These are phyloP conservation scores for Gillenia trifoliata DNA, from an alignment of 306 rosid genomes.

Conservation along the genomic window DNA sequence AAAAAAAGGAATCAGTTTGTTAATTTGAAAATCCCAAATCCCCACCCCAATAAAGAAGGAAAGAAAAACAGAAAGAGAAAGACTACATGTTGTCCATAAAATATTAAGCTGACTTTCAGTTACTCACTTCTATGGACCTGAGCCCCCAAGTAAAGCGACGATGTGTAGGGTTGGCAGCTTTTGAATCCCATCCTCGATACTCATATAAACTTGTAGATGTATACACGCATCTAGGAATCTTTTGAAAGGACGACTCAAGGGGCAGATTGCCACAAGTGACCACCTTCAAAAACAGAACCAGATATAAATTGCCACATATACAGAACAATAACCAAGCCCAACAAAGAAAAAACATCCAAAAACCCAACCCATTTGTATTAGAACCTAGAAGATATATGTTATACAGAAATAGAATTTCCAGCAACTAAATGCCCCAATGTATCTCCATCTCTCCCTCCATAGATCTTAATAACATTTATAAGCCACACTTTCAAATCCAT, in stretches of 20 bases:
- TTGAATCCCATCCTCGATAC: conserved; percentile 95
- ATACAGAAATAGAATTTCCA: neutral
- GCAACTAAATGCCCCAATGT: neutral
- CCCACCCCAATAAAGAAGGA: neutral
- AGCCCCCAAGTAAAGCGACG: conserved; percentile 95
- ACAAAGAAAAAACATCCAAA: neutral
- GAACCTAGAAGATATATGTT: neutral
- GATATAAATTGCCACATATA: conserved; percentile 15
- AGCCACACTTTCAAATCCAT: conserved; percentile 6
- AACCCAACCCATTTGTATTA: neutral
- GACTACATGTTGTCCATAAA: neutral
- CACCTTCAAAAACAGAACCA: conserved; percentile 57
- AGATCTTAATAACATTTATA: neutral
- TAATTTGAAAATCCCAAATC: neutral
- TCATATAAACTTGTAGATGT: conserved; percentile 87
- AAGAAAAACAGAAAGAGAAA: neutral
- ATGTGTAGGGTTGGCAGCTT: conserved; percentile 84
- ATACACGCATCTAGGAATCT: conserved; percentile 92
- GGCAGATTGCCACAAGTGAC: conserved; percentile 98
- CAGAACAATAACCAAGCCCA: conserved; percentile 3
- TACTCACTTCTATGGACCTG: conserved; percentile 76
- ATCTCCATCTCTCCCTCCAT: neutral
- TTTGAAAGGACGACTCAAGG: conserved; percentile 90
- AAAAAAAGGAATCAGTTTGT: neutral
- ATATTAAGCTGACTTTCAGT: conserved; percentile 2